These are phyloP conservation scores for Malania oleifera DNA, from an alignment of 164 flowering plant species.

Conservation along the genomic window DNA sequence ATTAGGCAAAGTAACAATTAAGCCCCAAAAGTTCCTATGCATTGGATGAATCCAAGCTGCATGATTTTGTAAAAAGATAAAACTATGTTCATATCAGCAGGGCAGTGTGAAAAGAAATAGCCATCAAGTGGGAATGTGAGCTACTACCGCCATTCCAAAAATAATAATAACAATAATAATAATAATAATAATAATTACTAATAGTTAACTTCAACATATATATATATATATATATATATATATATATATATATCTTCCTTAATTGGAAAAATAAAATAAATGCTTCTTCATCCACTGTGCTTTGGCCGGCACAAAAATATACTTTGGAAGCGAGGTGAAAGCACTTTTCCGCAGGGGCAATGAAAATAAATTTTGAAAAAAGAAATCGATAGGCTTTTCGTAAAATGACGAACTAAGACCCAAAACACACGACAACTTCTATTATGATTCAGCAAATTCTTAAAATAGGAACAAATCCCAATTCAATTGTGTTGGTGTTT, in stretches of 20 bases:
- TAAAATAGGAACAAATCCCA: too few relatives aligned
- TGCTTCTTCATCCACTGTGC: too few relatives aligned
- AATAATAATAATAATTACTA: neutral
- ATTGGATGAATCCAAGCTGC: neutral
- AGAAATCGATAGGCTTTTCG: too few relatives aligned
- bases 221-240: constrained; percentile 1
- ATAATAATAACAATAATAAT: neutral
- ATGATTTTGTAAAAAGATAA: neutral
- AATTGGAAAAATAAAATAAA: neutral
- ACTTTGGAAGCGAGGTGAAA: too few relatives aligned
- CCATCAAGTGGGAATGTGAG: neutral
- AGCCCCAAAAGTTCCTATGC: neutral
- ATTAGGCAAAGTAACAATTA: too few relatives aligned
- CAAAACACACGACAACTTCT: too few relatives aligned
- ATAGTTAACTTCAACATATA: neutral
- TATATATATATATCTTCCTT: constrained; percentile 1
- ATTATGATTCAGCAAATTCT: too few relatives aligned
- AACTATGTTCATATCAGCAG: neutral
- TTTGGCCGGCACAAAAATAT: too few relatives aligned
- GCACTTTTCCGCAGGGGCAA: too few relatives aligned
- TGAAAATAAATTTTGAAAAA: too few relatives aligned
- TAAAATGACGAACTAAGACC: too few relatives aligned
- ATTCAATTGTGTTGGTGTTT: too few relatives aligned
- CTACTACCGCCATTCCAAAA: neutral
- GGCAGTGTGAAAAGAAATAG: neutral